These are phyloP conservation scores for Boletus vermiculosoides DNA, from an alignment of 768 basidiomycete species.

Conservation along the genomic window DNA sequence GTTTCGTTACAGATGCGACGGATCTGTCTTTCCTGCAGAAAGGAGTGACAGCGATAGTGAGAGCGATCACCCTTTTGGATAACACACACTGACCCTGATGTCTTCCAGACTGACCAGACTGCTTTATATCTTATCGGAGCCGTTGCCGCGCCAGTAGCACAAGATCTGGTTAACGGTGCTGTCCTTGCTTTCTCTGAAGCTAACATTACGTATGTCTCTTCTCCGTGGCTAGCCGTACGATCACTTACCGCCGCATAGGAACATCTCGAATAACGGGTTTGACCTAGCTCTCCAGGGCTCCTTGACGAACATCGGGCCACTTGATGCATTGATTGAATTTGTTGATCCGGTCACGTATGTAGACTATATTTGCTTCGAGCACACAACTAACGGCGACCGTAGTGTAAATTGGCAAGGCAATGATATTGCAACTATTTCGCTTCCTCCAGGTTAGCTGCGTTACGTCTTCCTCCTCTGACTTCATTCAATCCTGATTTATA, in stretches of 20 bases:
- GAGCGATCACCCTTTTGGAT: conserved; percentile 9
- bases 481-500: conserved; percentile 19
- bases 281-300: conserved; percentile 59
- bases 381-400: neutral
- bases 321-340: conserved; percentile 70
- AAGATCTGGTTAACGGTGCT: conserved; percentile 60
- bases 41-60: conserved; percentile 53
- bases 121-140: conserved; percentile 69
- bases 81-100: conserved; percentile 1
- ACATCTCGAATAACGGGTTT: conserved; percentile 61
- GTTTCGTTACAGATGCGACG: conserved; percentile 44
- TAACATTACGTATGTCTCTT: conserved; percentile 49
- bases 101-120: conserved; percentile 54
- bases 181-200: conserved; percentile 53
- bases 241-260: conserved; percentile 51
- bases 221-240: conserved; percentile 35
- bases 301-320: conserved; percentile 59
- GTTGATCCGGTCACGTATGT: conserved; percentile 57
- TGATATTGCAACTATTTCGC: conserved; percentile 59
- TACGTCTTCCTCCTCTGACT: neutral
- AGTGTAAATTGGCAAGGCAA: conserved; percentile 65
- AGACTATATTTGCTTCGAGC: neutral
- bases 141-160: conserved; percentile 64
- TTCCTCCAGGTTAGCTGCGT: conserved; percentile 50
- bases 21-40: conserved; percentile 57